Percentiles rank a stretch among this genome's conserved stretches.
Conservation (phyloP, 2,329 filamentous ascomycete genomes). For the Pyrenophora graminea region DNA sequence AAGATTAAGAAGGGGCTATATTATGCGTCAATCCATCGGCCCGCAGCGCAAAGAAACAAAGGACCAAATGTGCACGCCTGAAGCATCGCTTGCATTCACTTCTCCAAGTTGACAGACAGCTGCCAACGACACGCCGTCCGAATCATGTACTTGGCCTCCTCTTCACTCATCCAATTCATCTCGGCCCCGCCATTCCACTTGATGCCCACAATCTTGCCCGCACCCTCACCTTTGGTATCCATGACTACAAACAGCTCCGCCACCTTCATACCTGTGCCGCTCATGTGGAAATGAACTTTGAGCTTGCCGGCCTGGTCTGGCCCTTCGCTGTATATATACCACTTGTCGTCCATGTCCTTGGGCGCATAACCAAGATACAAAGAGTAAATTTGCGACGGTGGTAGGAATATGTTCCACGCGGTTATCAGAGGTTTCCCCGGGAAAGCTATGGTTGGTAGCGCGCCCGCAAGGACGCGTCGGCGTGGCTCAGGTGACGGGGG, state of each 20-base stretch:
- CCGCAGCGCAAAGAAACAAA: background rate
- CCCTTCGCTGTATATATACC: constrained; percentile 43
- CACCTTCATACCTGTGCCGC: constrained; percentile 40
- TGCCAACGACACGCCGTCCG: constrained; percentile 29
- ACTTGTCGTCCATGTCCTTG: constrained; percentile 31
- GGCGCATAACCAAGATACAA: constrained; percentile 39
- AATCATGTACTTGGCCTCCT: constrained; percentile 38
- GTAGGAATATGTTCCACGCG: constrained; percentile 40
- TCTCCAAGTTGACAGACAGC: constrained; percentile 50
- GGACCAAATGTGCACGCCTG: no score
- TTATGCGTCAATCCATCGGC: no score
- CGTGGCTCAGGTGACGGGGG: constrained; percentile 5
- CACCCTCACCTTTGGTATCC: constrained; percentile 41
- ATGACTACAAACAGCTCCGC: constrained; percentile 42
- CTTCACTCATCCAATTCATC: constrained; percentile 32
- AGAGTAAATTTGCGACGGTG: constrained; percentile 33
- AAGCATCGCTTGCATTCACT: constrained; percentile 46
- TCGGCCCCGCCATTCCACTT: constrained; percentile 40
- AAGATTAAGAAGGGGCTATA: no score
- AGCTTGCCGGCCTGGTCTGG: constrained; percentile 40
- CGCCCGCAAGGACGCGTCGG: constrained; percentile 17
- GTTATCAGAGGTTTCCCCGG: constrained; percentile 25
- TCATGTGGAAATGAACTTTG: constrained; percentile 42
- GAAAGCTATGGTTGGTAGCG: constrained; percentile 26
- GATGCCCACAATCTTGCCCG: constrained; percentile 42